Evolutionary conservation across 495 filamentous ascomycete genomes (phyloP), one percentile per base, ranked within the genome.

Genomic region (Penicillium parvum): DNA sequence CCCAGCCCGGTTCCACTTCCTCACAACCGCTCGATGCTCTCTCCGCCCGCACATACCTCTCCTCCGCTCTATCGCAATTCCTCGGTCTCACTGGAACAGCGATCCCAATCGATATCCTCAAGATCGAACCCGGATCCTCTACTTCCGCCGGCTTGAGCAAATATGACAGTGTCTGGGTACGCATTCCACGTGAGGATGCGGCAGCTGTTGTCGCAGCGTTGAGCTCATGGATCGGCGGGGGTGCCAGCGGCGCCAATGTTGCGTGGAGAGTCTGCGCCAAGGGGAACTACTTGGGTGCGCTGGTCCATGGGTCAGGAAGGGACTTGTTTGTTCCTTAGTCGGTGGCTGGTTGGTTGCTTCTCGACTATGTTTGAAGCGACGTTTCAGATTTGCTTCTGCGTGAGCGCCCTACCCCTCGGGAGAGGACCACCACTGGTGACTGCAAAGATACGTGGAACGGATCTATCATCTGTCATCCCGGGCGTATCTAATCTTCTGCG

Each of bases 41-140:
- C 23, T 90, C 87, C 33, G 77, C 79, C 22, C 83, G 82, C 26
- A 76, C 83, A 1, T 79, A 88, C 53, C 80, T 92, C 37, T 82
- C 78, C 15, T 63, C 83, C 20, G 84, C 89, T 0, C 69, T 96
- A 1, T 75, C 74, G 7, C 85, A 90, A 55, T 95, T 86, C 65
- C 79, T 96, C 14, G 91, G 91, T 7, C 53, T 84, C 21, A 78
- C 79, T 2, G 91, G 91, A 22, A 71, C 84, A 4, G 78, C 83
- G 1, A 88, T 96, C 15, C 69, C 84, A 1, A 64, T 96, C 45
- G 91, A 96, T 53, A 83, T 96, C 22, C 71, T 96, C 6, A 79
- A 85, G 30, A 63, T 85, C 4, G 64, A 75, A 26, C 19, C 29
- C n/a, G 43, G 20, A 9, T 35, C 30, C 9, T 29, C 51, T 4